Evolutionary conservation across 257 asterid genomes (phyloP), one percentile per base, ranked within the genome.

Genomic region (Pogostemon cablin): DNA sequence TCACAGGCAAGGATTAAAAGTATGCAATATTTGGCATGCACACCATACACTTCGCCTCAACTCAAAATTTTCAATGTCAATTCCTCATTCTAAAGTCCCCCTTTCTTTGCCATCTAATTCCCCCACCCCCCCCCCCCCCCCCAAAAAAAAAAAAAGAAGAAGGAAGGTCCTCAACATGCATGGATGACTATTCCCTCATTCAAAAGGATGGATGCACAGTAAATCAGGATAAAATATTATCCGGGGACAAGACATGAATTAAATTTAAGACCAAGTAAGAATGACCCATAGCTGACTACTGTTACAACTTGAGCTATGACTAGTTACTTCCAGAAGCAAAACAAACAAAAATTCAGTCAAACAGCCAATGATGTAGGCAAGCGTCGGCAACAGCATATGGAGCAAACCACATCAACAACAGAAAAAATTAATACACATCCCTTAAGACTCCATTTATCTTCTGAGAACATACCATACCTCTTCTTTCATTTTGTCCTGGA

Each of bases 401-500:
- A 65, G 65, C 63, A 70, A 34, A 65, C 35, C 56, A 64, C 65
- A 47, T 25, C 37, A 2, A 60, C 70, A 40, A 61, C 73, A 54
- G 12, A 56, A 54, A 40, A 43, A 67, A 5, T 57, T 4, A 17
- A 54, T 7, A 72, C 12, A 37, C 48, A 64, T 62, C 70, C 72
- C 75, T 17, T 52, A 62, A 25, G n/a, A 70, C 2, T 9, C 34
- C 74, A 70, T 69, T 34, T 11, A 75, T 40, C 25, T 77, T 74
- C 71, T 0, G 66, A 74, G 59, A 65, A 43, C 75, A 50, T 80
- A 91, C 98, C 75, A 50, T 80, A 91, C 98, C 96, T 92, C 82
- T 81, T 89, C 98, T 78, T 92, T 90, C 98, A 89, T 86, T 88
- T 92, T 92, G 85, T 92, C 96, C 81, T 92, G 96, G 82, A 92